Percentiles rank a stretch among this genome's conserved stretches.
Conservation (phyloP, 768 basidiomycete genomes). For the Paxillus ammoniavirescens region DNA sequence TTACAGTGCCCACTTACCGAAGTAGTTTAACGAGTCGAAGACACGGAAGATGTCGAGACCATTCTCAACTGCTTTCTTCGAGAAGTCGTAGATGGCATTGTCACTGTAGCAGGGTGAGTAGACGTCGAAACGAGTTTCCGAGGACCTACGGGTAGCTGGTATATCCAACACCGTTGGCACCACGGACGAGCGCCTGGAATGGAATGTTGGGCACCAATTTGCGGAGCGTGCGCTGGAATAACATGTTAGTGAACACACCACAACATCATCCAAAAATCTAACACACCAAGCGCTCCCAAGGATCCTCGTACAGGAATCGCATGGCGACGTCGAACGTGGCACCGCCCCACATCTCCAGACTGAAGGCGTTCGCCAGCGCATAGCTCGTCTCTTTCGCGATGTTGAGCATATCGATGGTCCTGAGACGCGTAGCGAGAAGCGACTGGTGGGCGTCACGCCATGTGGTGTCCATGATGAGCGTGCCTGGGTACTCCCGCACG, state of each 20-base stretch:
- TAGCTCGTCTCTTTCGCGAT: constrained; percentile 97
- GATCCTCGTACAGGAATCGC: constrained; percentile 99
- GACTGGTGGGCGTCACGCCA: constrained; percentile 99
- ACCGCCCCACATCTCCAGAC: constrained; percentile 98
- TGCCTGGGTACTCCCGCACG: constrained; percentile 92
- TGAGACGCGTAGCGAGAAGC: constrained; percentile 90
- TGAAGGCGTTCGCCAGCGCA: constrained; percentile 93
- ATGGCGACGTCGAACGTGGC: constrained; percentile 99
- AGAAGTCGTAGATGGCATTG: constrained; percentile 99
- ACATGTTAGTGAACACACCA: constrained; percentile 10
- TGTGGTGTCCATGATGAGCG: constrained; percentile 96
- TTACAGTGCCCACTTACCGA: constrained; percentile 55
- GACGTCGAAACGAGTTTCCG: neutral
- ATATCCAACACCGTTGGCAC: constrained; percentile 98
- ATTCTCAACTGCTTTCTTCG: constrained; percentile 99
- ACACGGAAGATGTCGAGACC: constrained; percentile 99
- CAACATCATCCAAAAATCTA: neutral
- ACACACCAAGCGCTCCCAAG: constrained; percentile 93
- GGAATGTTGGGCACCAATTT: constrained; percentile 98
- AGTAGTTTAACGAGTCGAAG: constrained; percentile 98
- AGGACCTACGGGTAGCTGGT: constrained; percentile 89
- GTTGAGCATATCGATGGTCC: constrained; percentile 96
- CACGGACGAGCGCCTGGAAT: constrained; percentile 96
- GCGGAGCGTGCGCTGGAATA: constrained; percentile 74
- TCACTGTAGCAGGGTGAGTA: constrained; percentile 50